These are phyloP conservation scores for Poterioochromonas sp. DNA, from an alignment of 352 stramenopile genomes.

Conservation along the genomic window DNA sequence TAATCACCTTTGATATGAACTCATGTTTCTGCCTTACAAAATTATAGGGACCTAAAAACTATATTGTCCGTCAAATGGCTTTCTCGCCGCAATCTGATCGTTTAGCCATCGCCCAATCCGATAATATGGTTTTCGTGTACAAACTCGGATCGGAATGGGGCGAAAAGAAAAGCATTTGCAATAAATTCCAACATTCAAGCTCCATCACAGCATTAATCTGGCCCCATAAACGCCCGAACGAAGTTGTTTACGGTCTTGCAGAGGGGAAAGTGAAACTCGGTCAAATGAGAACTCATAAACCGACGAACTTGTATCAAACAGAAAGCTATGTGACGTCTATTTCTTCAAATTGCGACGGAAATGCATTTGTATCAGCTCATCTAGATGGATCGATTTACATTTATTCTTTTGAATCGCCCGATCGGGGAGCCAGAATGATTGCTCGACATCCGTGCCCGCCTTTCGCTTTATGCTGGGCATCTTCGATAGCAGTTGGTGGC, in stretches of 20 bases:
- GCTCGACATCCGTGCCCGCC: constrained; percentile 70
- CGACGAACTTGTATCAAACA: constrained; percentile 69
- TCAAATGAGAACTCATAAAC: constrained; percentile 81
- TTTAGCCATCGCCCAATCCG: constrained; percentile 83
- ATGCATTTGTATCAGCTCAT: constrained; percentile 72
- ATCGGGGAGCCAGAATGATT: constrained; percentile 70
- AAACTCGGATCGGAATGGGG: constrained; percentile 82
- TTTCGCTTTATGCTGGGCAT: constrained; percentile 77
- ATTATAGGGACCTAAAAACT: constrained; percentile 70
- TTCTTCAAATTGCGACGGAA: constrained; percentile 66
- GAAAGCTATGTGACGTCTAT: constrained; percentile 68
- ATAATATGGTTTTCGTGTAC: constrained; percentile 94
- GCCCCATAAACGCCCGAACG: constrained; percentile 73
- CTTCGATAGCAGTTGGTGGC: constrained; percentile 73
- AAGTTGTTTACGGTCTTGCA: constrained; percentile 82
- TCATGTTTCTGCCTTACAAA: neutral
- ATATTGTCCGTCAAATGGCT: constrained; percentile 73
- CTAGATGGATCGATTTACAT: constrained; percentile 81
- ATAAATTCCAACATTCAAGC: constrained; percentile 76
- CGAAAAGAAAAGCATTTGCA: constrained; percentile 91
- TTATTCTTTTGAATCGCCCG: constrained; percentile 73
- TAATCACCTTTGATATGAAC: constrained; percentile 5
- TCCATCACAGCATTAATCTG: constrained; percentile 76
- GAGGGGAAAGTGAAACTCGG: constrained; percentile 86
- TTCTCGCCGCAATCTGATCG: constrained; percentile 85